A percentile compares a stretch with the other conserved stretches of the same genome.
These are phyloP conservation scores for Pseudogymnoascus sp. DNA, from an alignment of 2,329 filamentous ascomycete genomes.

Conservation along the genomic window DNA sequence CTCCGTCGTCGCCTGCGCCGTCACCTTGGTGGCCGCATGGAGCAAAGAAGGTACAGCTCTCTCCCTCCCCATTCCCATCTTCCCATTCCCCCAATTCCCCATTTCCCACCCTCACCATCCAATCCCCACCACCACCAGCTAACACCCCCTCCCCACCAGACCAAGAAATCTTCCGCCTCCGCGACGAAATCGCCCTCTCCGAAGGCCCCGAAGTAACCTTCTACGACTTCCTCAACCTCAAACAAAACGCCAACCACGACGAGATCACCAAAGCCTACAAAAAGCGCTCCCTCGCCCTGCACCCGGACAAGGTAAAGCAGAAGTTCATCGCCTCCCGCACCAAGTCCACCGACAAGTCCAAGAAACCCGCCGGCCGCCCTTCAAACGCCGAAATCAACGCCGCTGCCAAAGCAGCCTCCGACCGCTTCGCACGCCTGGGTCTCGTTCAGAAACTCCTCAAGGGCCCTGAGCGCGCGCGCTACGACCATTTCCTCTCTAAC, in stretches of 20 bases:
- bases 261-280: conserved; percentile 93
- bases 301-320: conserved; percentile 94
- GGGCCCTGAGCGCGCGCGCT: conserved; percentile 72
- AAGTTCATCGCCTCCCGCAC: conserved; percentile 62
- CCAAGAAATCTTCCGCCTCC: conserved; percentile 94
- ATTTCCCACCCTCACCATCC: conserved; percentile 9
- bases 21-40: conserved; percentile 28
- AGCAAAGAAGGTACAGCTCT: conserved; percentile 30
- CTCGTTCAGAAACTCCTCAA: conserved; percentile 81
- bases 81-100: conserved; percentile 11
- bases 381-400: conserved; percentile 66
- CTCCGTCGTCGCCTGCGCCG: conserved; percentile 24
- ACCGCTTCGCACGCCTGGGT: conserved; percentile 75
- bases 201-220: conserved; percentile 79
- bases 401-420: conserved; percentile 71
- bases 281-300: conserved; percentile 72
- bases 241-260: conserved; percentile 65
- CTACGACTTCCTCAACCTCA: conserved; percentile 85
- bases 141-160: conserved; percentile 46
- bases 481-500: conserved; percentile 88
- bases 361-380: conserved; percentile 42
- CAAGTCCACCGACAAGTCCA: conserved; percentile 42
- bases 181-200: conserved; percentile 70
- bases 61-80: neutral
- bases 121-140: conserved; percentile 14